Evolutionary conservation across 306 rosid genomes (phyloP).

Genomic region (Clitoria ternatea): DNA sequence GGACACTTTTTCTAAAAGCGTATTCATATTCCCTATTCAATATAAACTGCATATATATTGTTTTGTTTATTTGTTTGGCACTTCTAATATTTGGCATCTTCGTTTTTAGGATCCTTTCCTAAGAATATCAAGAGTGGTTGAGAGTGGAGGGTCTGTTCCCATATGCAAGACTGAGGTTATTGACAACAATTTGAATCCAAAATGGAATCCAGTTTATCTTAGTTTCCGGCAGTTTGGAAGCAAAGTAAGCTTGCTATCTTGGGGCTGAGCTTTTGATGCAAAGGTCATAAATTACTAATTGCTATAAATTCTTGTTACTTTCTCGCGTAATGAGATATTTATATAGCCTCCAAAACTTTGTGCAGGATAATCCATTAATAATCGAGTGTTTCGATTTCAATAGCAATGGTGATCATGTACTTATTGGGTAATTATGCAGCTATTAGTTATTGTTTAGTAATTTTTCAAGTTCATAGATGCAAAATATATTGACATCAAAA

Average conservation of each 20-base stretch:
- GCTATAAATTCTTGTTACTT: neutral
- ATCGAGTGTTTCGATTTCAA: slow-evolving; percentile 95
- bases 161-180: slow-evolving; percentile 89
- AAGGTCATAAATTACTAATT: neutral
- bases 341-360: neutral
- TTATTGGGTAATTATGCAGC: slow-evolving; percentile 59
- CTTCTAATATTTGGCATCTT: neutral
- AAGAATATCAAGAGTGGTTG: slow-evolving; percentile 71
- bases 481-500: slow-evolving; percentile 9
- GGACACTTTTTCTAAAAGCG: slow-evolving; percentile 75
- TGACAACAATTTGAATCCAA: slow-evolving; percentile 66
- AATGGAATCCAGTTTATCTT: slow-evolving; percentile 66
- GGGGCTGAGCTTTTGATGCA: neutral
- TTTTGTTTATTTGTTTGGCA: neutral
- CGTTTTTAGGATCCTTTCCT: slow-evolving; percentile 76
- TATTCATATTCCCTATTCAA: slow-evolving; percentile 23
- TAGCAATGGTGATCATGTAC: slow-evolving; percentile 64
- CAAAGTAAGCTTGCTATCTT: slow-evolving; percentile 51
- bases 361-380: slow-evolving; percentile 71
- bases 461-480: neutral
- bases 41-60: neutral
- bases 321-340: neutral
- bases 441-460: neutral
- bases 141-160: slow-evolving; percentile 70
- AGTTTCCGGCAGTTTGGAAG: slow-evolving; percentile 67